Evolutionary conservation across 148 eudicot species (phyloP).

Genomic region (Camellia japonica): DNA sequence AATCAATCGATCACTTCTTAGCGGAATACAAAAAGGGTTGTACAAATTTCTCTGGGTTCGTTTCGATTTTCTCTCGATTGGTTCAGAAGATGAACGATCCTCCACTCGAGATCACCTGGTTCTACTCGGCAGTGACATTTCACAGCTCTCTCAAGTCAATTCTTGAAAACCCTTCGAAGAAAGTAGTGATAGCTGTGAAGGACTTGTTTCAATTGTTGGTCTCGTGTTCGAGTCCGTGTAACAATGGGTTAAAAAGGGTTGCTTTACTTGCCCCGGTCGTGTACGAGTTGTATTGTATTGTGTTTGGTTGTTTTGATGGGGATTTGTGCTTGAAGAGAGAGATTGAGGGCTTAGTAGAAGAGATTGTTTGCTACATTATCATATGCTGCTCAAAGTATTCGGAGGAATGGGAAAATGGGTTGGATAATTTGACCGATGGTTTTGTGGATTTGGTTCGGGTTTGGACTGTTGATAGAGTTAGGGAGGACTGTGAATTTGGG

Average conservation of each 20-base stretch:
- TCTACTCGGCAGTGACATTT: constrained; percentile 68
- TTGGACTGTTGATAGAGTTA: constrained; percentile 56
- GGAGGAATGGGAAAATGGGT: constrained; percentile 29
- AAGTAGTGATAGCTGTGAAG: constrained; percentile 28
- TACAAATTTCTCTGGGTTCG: constrained; percentile 54
- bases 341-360: constrained; percentile 51
- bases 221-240: constrained; percentile 52
- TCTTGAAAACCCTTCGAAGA: background rate
- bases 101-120: constrained; percentile 79
- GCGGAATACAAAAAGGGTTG: constrained; percentile 39
- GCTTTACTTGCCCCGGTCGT: constrained; percentile 67
- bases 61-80: constrained; percentile 58
- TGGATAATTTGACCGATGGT: constrained; percentile 32
- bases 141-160: constrained; percentile 30
- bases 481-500: constrained; percentile 31
- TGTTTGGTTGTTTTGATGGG: constrained; percentile 18
- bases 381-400: constrained; percentile 46
- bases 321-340: constrained; percentile 42
- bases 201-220: constrained; percentile 60
- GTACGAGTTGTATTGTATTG: constrained; percentile 49
- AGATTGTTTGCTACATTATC: constrained; percentile 46
- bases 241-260: constrained; percentile 38
- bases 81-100: constrained; percentile 69
- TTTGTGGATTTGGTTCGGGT: constrained; percentile 65
- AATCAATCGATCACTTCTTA: constrained; percentile 63